Evolutionary conservation across 2,329 filamentous ascomycete species (phyloP), one percentile per base, ranked within the genome.

Genomic region (Diplodia sapinea): DNA sequence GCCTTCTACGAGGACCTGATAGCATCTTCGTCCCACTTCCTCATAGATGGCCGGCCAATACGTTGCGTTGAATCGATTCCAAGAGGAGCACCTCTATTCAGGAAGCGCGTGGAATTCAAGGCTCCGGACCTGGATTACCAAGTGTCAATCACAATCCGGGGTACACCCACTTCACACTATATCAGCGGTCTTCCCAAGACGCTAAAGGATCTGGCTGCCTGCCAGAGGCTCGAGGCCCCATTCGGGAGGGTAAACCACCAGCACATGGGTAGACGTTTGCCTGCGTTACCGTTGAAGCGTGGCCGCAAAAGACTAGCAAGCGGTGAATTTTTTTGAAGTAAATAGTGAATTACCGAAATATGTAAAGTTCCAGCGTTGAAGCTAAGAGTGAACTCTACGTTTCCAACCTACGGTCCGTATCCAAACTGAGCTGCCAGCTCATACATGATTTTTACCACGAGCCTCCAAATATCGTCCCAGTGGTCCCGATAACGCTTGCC

Each of bases 161-260:
- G n/a, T n/a, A n/a, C n/a, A n/a, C n/a, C n/a, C n/a, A n/a, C n/a
- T 55, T 61, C 70, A 2, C 67, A 47, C 23, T 67, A 65, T 13
- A 69, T 72, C 40, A 72, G 70, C 57, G 70, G 70, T 4, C 56
- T 72, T 9, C 67, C 70, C 17, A 59, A 62, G 33, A 65, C 57
- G 4, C 43, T 68, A 13, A n/a, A 51, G 36, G 65, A 69, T 15
- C 36, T 72, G 23, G 43, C 70, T 12, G 11, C 33, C 4, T 49
- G 36, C 26, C 70, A 72, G 54, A 43, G 50, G 38, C 51, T 71
- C 47, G 3, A 69, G 23, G 65, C 69, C 17, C 70, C 70, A 5
- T 72, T 72, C 49, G 70, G 70, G 43, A 57, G 43, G 31, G 29
- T 49, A 26, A 66, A 70, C 38, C 65, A 69, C 52, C 29, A 29